Conservation (phyloP, 23 red algal genomes). For the Gracilaria gracilis region DNA sequence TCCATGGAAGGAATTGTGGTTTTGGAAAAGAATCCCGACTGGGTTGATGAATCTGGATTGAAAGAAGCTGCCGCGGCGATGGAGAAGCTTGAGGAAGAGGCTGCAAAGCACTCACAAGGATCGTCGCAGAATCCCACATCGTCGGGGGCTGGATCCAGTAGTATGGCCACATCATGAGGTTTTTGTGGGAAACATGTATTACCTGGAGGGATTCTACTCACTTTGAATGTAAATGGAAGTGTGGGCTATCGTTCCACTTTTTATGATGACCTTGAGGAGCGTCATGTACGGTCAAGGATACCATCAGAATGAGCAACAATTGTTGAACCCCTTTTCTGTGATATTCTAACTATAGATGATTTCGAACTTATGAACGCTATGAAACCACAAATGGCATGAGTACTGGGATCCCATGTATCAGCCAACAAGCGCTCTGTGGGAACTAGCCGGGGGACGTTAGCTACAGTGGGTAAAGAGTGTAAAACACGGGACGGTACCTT, state of each 20-base stretch:
- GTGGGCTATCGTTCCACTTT: too few species aligned
- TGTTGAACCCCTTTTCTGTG: not conserved
- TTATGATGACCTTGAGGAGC: not conserved
- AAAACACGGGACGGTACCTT: not conserved
- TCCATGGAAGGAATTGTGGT: constrained; percentile 94
- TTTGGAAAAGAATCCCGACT: constrained; percentile 87
- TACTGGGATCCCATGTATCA: not conserved
- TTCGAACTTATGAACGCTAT: not conserved
- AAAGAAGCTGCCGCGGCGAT: constrained; percentile 47
- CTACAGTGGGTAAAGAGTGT: not conserved
- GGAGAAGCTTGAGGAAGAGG: constrained; percentile 28
- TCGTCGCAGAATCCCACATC: not conserved
- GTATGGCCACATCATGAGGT: constrained; percentile 36
- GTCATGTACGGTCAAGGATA: not conserved
- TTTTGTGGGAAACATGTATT: not conserved
- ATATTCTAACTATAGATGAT: not conserved
- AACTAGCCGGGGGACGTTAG: not conserved
- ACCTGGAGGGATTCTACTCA: not conserved
- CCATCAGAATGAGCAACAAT: not conserved
- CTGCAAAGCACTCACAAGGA: not conserved
- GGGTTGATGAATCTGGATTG: constrained; percentile 68
- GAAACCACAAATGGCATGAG: not conserved
- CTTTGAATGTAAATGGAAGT: constrained; percentile 11
- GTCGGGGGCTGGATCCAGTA: not conserved
- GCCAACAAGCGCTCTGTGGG: not conserved